Evolutionary conservation across 768 basidiomycete genomes (phyloP).

Genomic region (Porphyrellus cyaneotinctus): DNA sequence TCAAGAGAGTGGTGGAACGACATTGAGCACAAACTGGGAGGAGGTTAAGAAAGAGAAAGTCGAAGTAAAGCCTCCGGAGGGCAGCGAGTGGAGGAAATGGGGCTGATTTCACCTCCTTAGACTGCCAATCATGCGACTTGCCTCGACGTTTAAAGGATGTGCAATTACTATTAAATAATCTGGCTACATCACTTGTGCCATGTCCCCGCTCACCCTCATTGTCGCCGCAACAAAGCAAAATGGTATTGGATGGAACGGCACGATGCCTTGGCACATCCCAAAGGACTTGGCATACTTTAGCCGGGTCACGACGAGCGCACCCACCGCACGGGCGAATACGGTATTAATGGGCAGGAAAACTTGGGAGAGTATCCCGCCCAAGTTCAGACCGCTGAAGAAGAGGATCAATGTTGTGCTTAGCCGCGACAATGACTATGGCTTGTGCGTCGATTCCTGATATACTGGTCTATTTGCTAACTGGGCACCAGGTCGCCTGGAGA

Average conservation of each 20-base stretch:
- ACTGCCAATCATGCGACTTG: too few relatives aligned
- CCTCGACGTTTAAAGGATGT: too few relatives aligned
- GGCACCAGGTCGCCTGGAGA: conserved; percentile 12
- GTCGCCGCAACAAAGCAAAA: conserved; percentile 86
- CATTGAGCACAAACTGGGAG: conserved; percentile 93
- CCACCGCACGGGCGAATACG: conserved; percentile 56
- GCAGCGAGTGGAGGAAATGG: conserved; percentile 85
- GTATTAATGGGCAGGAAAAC: conserved; percentile 96
- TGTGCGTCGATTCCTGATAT: conserved; percentile 44
- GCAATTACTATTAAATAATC: too few relatives aligned
- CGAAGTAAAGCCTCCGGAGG: conserved; percentile 78
- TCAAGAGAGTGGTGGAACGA: conserved; percentile 90
- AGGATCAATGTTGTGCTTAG: conserved; percentile 79
- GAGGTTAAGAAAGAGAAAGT: conserved; percentile 71
- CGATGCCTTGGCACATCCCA: conserved; percentile 85
- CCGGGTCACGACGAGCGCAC: conserved; percentile 63
- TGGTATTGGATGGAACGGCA: conserved; percentile 78
- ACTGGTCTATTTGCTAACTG: conserved; percentile 6
- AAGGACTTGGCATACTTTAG: conserved; percentile 92
- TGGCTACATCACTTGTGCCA: too few relatives aligned
- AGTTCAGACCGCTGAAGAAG: conserved; percentile 73
- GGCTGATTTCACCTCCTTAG: conserved; percentile 32
- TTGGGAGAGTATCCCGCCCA: conserved; percentile 93
- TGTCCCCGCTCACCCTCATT: conserved; percentile 80
- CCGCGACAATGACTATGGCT: conserved; percentile 50